Evolutionary conservation across 768 basidiomycete species (phyloP), one percentile per base, ranked within the genome.

Genomic region (Russula sp.): DNA sequence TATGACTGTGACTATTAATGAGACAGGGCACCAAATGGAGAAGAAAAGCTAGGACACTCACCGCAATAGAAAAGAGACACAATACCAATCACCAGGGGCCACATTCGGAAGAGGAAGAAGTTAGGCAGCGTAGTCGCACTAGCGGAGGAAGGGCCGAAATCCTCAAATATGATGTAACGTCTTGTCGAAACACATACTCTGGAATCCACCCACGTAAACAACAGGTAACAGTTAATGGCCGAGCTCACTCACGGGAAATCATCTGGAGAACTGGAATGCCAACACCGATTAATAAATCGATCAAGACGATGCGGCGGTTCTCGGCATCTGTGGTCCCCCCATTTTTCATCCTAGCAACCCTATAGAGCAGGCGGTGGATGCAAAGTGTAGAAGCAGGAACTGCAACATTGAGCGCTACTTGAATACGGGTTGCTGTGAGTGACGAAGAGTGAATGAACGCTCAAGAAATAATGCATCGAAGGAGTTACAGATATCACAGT

Each of bases 401-500:
- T 2, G 74, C 81, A 48, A 79, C 70, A 22, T 70, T 67, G 3
- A 73, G 57, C 6, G 71, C 77, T 48, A 77, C 65, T 14, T 72
- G 66, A 53, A 83, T 67, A 60, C 77, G 78, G 1, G 75, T 75
- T 2, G 75, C 83, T 83, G 64, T 6, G 30, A 7, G 57, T n/a
- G 51, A 52, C 44, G 18, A 18, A 44, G 42, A 20, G 30, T 52
- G 8, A 54, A 28, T 38, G 3, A 36, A 40, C 22, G 30, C n/a
- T 24, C 16, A 8, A 42, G 42, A 16, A 22, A 42, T 6, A 14
- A 28, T 3, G 20, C 13, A 40, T 51, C n/a, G 13, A 20, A 1
- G 30, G 72, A n/a, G 80, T 63, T 59, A 84, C 84, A 75, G 60
- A 85, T 81, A 69, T 85, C 84, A 69, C 84, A 84, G 79, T 81